Base-by-base conservation (phyloP, 495 filamentous ascomycete genomes). In the Penicillium macrosclerotiorum region DNA sequence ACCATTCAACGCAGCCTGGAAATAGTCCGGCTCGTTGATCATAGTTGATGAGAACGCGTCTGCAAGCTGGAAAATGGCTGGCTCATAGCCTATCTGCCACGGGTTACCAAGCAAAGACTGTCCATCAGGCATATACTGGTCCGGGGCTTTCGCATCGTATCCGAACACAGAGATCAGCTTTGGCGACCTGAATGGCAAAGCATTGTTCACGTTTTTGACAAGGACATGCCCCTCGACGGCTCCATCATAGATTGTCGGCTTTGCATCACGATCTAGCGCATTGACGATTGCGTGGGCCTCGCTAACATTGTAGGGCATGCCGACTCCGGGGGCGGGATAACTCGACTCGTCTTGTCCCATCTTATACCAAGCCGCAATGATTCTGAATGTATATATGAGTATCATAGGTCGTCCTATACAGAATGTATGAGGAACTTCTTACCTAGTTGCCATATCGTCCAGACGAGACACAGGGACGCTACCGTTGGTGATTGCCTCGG, bases 201-300 rank as follows among this genome's bases (percentile, higher is more conserved):
- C 60, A 50, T 65, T 72, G 46, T 75, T 77, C 11, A 57, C 65
- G 52, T 91, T 91, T 67, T 89, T 91, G 24, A 91, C 71, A 16
- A 91, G 62, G 0, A 86, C 85, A 59, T 84, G 82, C 13, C 76
- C 78, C 46, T 79, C 81, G 8, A 78, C 76, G 4, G 74, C 81
- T 13, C 81, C 74, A 48, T 80, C 67, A 2, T 76, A 71, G 42
- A 84, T 76, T 4, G 76, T 52, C 0, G 59, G 56, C 3, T 63
- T 70, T 41, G 82, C 79, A 31, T 77, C 57, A 3, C 17, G 23
- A 9, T 58, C 72, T 32, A 78, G 75, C 0, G 79, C 79, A 43
- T 82, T 70, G n/a, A 49, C 54, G 43, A 89, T 79, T 6, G 85
- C 74, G 41, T 89, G 87, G 38, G 90, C 85, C 44, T 81, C 78